Percentiles rank a stretch among this genome's conserved stretches.
These are phyloP conservation scores for Rhodocollybia butyracea DNA, from an alignment of 768 basidiomycete genomes.

Conservation along the genomic window DNA sequence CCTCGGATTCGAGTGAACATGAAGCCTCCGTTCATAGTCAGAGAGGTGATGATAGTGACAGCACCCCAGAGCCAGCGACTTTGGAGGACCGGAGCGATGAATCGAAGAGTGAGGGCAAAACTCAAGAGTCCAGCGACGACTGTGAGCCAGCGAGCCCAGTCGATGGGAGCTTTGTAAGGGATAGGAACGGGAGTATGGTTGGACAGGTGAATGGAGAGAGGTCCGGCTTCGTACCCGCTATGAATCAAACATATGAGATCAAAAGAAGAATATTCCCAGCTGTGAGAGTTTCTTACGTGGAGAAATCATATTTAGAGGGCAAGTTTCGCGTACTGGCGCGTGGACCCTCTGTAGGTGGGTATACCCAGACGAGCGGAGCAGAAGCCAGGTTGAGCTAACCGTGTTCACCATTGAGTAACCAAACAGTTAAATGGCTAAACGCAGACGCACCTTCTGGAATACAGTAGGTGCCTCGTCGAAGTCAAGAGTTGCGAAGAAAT, in stretches of 20 bases:
- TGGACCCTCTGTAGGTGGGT: constrained; percentile 70
- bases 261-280: neutral
- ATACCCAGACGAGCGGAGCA: constrained; percentile 82
- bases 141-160: constrained; percentile 60
- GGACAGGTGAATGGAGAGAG: constrained; percentile 74
- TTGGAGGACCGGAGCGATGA: constrained; percentile 60
- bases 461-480: constrained; percentile 73
- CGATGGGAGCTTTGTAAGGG: constrained; percentile 77
- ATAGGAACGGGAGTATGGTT: constrained; percentile 74
- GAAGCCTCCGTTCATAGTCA: constrained; percentile 88
- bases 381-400: constrained; percentile 81
- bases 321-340: constrained; percentile 52
- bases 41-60: constrained; percentile 52
- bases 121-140: constrained; percentile 43
- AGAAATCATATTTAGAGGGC: constrained; percentile 76
- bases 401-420: no score
- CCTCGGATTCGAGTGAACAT: constrained; percentile 96
- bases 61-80: constrained; percentile 80
- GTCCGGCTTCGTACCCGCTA: constrained; percentile 82
- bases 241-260: neutral
- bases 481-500: constrained; percentile 93
- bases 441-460: constrained; percentile 76
- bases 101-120: constrained; percentile 49
- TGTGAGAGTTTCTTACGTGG: constrained; percentile 44
- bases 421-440: no score